Percentiles rank a stretch among this genome's conserved stretches.
Evolutionary conservation across 1,284 basidiomycete genomes (phyloP).

Genomic region (Schizopora paradoxa): DNA sequence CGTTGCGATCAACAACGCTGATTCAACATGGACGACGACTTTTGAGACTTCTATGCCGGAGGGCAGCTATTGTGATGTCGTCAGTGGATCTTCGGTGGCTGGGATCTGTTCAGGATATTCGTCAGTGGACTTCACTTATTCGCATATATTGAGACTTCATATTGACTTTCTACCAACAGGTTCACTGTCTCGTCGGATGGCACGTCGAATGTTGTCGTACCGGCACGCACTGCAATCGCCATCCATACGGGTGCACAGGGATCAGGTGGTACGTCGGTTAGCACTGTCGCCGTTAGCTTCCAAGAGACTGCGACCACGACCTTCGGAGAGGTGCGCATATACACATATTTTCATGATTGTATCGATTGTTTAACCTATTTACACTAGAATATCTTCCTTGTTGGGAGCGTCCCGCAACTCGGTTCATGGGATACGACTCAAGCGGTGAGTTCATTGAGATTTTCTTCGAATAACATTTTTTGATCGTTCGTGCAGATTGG

Average conservation of each 20-base stretch:
- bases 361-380: neutral
- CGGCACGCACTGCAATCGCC: conserved; percentile 50
- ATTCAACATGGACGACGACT: conserved; percentile 46
- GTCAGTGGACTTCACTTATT: conserved; percentile 31
- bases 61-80: conserved; percentile 61
- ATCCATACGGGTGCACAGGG: conserved; percentile 45
- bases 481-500: conserved; percentile 36
- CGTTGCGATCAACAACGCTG: conserved; percentile 61
- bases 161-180: conserved; percentile 26
- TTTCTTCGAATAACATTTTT: neutral
- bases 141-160: neutral
- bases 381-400: conserved; percentile 51
- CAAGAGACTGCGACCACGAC: conserved; percentile 49
- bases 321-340: conserved; percentile 44
- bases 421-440: conserved; percentile 44
- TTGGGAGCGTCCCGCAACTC: conserved; percentile 50
- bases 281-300: conserved; percentile 41
- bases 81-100: conserved; percentile 37
- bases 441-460: conserved; percentile 33
- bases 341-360: neutral
- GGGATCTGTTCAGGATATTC: conserved; percentile 44
- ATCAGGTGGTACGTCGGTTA: conserved; percentile 14
- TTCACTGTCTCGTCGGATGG: conserved; percentile 46
- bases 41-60: conserved; percentile 52
- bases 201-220: conserved; percentile 45